Evolutionary conservation across 371 early-diverging fungal genomes (phyloP).

Genomic region (Rhizomucor miehei): DNA sequence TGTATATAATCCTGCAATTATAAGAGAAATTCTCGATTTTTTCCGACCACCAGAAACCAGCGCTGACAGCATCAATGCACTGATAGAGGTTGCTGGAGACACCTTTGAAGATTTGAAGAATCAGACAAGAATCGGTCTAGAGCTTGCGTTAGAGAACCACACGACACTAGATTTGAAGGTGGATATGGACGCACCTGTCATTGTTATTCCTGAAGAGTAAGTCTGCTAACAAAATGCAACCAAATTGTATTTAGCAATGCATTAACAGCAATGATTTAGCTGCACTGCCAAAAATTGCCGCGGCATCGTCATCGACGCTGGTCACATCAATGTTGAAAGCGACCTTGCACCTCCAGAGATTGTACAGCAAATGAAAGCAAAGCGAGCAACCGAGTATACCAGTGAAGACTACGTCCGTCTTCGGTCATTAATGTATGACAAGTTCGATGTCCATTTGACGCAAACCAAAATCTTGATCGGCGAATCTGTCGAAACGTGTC

Average conservation of each 20-base stretch:
- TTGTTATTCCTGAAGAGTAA: conserved; percentile 90
- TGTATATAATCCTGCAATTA: conserved; percentile 80
- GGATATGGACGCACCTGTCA: conserved; percentile 96
- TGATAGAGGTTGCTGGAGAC: conserved; percentile 83
- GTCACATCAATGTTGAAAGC: conserved; percentile 87
- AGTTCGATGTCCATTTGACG: conserved; percentile 79
- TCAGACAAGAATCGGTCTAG: conserved; percentile 86
- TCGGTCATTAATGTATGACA: conserved; percentile 87
- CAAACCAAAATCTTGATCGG: conserved; percentile 86
- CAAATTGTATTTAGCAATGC: background rate
- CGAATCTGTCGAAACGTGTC: conserved; percentile 70
- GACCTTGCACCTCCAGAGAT: conserved; percentile 73
- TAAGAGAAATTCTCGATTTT: conserved; percentile 76
- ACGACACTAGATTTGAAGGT: conserved; percentile 86
- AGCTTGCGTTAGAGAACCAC: conserved; percentile 87
- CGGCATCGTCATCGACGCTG: conserved; percentile 89
- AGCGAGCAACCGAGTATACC: conserved; percentile 59
- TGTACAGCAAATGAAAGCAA: conserved; percentile 66
- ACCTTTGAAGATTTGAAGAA: conserved; percentile 88
- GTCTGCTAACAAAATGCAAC: background rate
- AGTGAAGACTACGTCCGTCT: conserved; percentile 68
- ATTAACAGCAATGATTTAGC: conserved; percentile 30
- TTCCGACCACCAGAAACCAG: conserved; percentile 84
- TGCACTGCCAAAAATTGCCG: conserved; percentile 63
- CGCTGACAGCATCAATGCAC: conserved; percentile 69